These are phyloP conservation scores for Arthroderma uncinatum DNA, from an alignment of 2,329 filamentous ascomycete genomes.

Conservation along the genomic window DNA sequence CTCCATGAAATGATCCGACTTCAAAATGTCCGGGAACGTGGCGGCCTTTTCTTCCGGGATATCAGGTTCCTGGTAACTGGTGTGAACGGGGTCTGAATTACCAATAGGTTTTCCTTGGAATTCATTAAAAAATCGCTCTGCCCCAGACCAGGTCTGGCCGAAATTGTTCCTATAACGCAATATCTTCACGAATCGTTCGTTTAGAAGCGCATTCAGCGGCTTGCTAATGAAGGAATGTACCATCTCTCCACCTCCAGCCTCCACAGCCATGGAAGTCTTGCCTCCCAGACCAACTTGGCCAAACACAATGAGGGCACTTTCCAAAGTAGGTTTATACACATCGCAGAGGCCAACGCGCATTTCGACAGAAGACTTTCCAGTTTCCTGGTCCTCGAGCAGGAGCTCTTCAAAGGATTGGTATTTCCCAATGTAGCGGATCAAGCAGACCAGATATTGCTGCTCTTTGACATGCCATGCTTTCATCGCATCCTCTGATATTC, in stretches of 20 bases:
- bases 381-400: slow-evolving; percentile 30
- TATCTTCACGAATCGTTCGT: slow-evolving; percentile 52
- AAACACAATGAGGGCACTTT: slow-evolving; percentile 46
- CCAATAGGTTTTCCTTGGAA: slow-evolving; percentile 28
- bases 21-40: slow-evolving; percentile 37
- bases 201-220: slow-evolving; percentile 58
- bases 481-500: slow-evolving; percentile 61
- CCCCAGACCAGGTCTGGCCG: slow-evolving; percentile 54
- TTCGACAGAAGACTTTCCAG: slow-evolving; percentile 32
- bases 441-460: slow-evolving; percentile 59
- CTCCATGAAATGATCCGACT: slow-evolving; percentile 41
- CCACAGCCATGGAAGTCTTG: background rate
- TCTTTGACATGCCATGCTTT: slow-evolving; percentile 62
- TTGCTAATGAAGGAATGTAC: slow-evolving; percentile 57
- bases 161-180: slow-evolving; percentile 47
- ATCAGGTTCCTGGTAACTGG: slow-evolving; percentile 19
- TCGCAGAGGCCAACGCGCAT: slow-evolving; percentile 61
- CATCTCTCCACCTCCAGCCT: slow-evolving; percentile 27
- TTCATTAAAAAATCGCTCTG: slow-evolving; percentile 48
- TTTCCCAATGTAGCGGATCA: slow-evolving; percentile 52
- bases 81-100: slow-evolving; percentile 9
- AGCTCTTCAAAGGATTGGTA: slow-evolving; percentile 53
- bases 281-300: background rate
- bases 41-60: slow-evolving; percentile 16
- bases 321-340: slow-evolving; percentile 57